These are phyloP conservation scores for Annulohypoxylon stygium DNA, from an alignment of 495 filamentous ascomycete species.

Conservation along the genomic window DNA sequence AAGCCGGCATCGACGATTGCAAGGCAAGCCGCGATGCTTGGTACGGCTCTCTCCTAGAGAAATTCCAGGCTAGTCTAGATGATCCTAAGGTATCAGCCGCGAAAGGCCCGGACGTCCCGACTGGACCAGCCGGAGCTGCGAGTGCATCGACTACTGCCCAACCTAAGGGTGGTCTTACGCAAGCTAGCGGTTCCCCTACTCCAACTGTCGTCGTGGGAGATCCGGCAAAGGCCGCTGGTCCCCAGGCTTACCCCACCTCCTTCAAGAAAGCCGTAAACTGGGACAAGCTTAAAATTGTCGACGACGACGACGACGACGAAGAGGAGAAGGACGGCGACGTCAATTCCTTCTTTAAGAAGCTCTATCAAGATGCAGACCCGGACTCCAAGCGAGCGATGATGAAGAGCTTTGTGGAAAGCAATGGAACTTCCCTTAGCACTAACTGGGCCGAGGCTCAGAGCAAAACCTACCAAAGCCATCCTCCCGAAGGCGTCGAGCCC, in stretches of 20 bases:
- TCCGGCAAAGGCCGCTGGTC: constrained; percentile 30
- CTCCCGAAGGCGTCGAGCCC: constrained; percentile 81
- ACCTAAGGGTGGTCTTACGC: constrained; percentile 15
- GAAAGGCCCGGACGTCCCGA: constrained; percentile 20
- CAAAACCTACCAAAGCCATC: constrained; percentile 76
- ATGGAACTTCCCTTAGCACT: constrained; percentile 92
- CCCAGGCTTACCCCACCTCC: constrained; percentile 87
- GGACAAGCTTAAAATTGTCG: constrained; percentile 75
- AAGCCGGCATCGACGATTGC: constrained; percentile 36
- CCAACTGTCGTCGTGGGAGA: constrained; percentile 33
- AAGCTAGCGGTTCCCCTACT: constrained; percentile 49
- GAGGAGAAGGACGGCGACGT: constrained; percentile 76
- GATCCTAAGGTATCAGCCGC: constrained; percentile 18
- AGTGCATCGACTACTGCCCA: constrained; percentile 9
- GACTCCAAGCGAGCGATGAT: constrained; percentile 95
- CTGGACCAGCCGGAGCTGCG: constrained; percentile 22
- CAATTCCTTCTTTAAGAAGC: constrained; percentile 89
- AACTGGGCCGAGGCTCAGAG: constrained; percentile 88
- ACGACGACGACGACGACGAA: constrained; percentile 67
- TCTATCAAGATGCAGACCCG: constrained; percentile 82
- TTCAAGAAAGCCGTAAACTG: constrained; percentile 89
- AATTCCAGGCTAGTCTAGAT: constrained; percentile 29
- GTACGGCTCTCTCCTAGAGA: constrained; percentile 41
- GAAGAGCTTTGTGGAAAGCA: constrained; percentile 95
- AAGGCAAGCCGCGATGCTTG: constrained; percentile 20